These are phyloP conservation scores for Botryotinia convoluta DNA, from an alignment of 2,329 filamentous ascomycete genomes.

Conservation along the genomic window DNA sequence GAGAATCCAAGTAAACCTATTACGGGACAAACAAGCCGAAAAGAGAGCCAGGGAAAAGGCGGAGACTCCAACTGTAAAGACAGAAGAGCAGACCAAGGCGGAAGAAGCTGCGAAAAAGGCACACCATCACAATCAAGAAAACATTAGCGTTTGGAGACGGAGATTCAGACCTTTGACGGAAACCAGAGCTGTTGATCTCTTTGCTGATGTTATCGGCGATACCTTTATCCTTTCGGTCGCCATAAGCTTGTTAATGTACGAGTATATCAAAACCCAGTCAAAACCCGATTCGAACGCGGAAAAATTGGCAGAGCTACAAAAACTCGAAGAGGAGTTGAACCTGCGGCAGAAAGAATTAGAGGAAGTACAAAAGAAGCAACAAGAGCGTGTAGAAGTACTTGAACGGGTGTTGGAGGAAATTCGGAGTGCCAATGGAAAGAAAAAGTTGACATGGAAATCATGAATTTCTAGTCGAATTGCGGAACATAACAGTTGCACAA, in stretches of 20 bases:
- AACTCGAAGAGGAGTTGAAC: slow-evolving; percentile 53
- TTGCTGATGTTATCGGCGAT: slow-evolving; percentile 64
- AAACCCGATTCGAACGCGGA: slow-evolving; percentile 59
- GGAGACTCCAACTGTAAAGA: slow-evolving; percentile 63
- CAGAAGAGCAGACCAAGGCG: slow-evolving; percentile 55
- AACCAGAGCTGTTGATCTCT: slow-evolving; percentile 63
- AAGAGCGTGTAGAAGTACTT: slow-evolving; percentile 35
- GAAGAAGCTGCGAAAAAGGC: slow-evolving; percentile 49
- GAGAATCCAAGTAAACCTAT: slow-evolving; percentile 57
- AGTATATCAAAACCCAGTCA: slow-evolving; percentile 56
- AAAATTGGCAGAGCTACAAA: slow-evolving; percentile 52
- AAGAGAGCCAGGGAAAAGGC: slow-evolving; percentile 59
- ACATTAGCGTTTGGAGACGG: slow-evolving; percentile 57
- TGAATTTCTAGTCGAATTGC: background rate
- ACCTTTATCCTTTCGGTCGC: slow-evolving; percentile 61
- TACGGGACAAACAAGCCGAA: slow-evolving; percentile 58
- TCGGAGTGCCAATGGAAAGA: slow-evolving; percentile 31
- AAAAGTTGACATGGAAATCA: slow-evolving; percentile 27
- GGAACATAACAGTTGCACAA: background rate
- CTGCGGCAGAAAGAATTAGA: slow-evolving; percentile 53
- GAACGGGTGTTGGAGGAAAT: slow-evolving; percentile 38
- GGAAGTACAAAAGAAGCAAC: slow-evolving; percentile 43
- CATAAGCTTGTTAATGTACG: slow-evolving; percentile 56
- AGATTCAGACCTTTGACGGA: slow-evolving; percentile 63
- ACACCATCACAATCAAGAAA: slow-evolving; percentile 33